Percentiles rank a stretch among this genome's conserved stretches.
These are phyloP conservation scores for Trichoderma aggressivum DNA, from an alignment of 2,329 filamentous ascomycete species.

Conservation along the genomic window DNA sequence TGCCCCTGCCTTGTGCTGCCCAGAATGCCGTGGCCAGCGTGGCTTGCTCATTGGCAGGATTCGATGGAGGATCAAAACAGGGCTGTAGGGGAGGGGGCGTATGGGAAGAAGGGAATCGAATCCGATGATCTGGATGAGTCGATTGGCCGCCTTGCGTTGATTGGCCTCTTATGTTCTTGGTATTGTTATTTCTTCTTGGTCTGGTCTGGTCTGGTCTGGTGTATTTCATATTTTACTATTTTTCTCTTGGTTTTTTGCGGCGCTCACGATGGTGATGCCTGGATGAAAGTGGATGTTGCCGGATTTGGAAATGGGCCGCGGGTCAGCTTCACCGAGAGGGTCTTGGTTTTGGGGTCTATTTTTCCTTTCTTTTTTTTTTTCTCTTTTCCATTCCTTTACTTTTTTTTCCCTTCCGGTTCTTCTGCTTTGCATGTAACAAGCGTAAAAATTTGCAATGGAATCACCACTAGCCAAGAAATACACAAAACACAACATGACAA, in stretches of 20 bases:
- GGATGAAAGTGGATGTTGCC: not conserved
- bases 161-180: not conserved
- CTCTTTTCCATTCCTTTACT: not conserved
- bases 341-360: not conserved
- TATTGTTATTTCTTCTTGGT: not conserved
- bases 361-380: not conserved
- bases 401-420: not conserved
- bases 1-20: not conserved
- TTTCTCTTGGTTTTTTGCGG: not conserved
- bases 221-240: not conserved
- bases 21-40: not conserved
- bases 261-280: slow-evolving; percentile 2
- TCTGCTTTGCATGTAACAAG: not conserved
- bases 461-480: not conserved
- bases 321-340: not conserved
- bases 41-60: not conserved
- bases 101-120: not conserved
- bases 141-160: slow-evolving; percentile 8
- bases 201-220: no score
- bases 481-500: not conserved
- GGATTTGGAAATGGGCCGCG: not conserved
- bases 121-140: slow-evolving; percentile 12
- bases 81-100: not conserved
- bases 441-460: not conserved
- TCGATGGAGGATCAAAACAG: not conserved